Base-by-base conservation (phyloP, 176 grass and related monocot genomes). In the Stipa capillata region DNA sequence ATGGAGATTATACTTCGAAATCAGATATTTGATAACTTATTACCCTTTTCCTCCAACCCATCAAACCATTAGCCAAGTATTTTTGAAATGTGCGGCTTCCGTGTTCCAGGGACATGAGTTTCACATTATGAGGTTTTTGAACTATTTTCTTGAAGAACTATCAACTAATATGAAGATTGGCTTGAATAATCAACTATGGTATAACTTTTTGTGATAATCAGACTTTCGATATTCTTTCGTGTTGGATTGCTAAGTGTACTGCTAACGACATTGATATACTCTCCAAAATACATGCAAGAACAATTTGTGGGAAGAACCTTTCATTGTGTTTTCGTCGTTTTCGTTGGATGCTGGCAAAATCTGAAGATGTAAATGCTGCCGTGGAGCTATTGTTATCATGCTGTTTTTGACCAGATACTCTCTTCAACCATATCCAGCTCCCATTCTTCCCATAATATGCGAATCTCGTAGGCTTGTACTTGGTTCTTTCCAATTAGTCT, bases 71-170 rank as follows among this genome's bases (percentile, higher is more conserved):
- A 56, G 62, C 71, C 36, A 55, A 4, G 5, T 18, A 54, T 76
- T 53, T 20, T 36, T 68, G 11, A 68, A 45, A 18, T 43, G n/a
- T 35, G 1, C 0, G 6, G 6, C 64, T 69, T 41, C 25, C 36
- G 37, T 76, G 15, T 27, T 27, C 44, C 10, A 4, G 16, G 4
- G 11, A 12, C 63, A 66, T 24, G 21, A 24, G 2, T 67, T 67
- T 68, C 37, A 68, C 43, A 27, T 21, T 66, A 23, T 42, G 64
- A 41, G 64, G n/a, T n/a, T 42, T 67, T 8, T 41, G 5, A 41
- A 67, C 37, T 67, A 67, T 37, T 67, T 67, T 41, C 63, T 42
- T 67, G 11, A 66, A 66, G 36, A 66, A 66, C 64, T 67, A 66
- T 7, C n/a, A 43, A 68, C 6, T 44, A 41, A 27, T 68, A 27